Evolutionary conservation across 495 filamentous ascomycete genomes (phyloP), one percentile per base, ranked within the genome.

Genomic region (Lasiosphaeria miniovina): DNA sequence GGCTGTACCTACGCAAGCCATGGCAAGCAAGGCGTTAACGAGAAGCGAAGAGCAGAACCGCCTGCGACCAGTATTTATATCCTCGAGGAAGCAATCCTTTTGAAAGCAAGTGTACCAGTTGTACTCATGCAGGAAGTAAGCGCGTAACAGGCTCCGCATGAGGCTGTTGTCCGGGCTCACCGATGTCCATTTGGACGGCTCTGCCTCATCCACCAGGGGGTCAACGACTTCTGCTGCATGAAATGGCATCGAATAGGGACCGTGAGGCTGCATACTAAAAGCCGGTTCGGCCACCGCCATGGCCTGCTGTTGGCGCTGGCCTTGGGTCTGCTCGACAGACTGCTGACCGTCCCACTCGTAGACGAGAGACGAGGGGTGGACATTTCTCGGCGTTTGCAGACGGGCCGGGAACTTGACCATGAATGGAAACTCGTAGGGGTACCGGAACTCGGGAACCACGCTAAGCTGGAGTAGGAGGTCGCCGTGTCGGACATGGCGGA

Each of bases 351-450:
- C 59, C 24, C 64, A 63, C 12, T 70, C 65, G 53, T 66, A 68
- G 14, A 72, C 60, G 36, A 67, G 65, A 31, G 70, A 70, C 9
- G 56, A 57, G 14, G 70, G 41, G 32, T 72, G 70, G 50, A 64
- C 62, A 35, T 70, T 70, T 17, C 65, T 62, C 1, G 61, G 40
- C 1, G 61, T 55, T n/a, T 63, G 36, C 11, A 70, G 65, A 11
- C 58, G 61, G 10, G 50, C 15, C 12, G 70, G 70, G 58, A 72
- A 66, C 11, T 65, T 60, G 5, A 49, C 6, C 31, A 60, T 55
- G 52, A 70, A 68, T 0, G 70, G 70, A 48, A 72, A 72, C 48
- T 68, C 64, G 57, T 70, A 72, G 34, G 68, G 64, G 15, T 60
- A 65, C 11, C 64, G 57, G 14, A 65, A 34, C 36, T 72, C 70